These are phyloP conservation scores for Coriolopsis trogii DNA, from an alignment of 1,284 basidiomycete genomes.

Conservation along the genomic window DNA sequence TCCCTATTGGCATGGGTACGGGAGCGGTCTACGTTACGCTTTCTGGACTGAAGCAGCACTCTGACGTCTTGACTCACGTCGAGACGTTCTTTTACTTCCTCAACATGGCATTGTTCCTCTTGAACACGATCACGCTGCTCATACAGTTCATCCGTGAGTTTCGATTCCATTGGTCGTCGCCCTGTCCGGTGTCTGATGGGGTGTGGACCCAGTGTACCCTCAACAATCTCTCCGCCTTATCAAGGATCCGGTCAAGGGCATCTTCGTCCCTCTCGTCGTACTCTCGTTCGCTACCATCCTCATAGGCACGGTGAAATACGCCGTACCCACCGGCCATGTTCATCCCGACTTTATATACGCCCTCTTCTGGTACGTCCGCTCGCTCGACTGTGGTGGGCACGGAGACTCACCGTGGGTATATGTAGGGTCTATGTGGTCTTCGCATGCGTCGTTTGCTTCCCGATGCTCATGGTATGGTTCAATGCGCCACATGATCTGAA, in stretches of 20 bases:
- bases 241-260: constrained; percentile 47
- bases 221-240: constrained; percentile 45
- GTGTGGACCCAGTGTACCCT: constrained; percentile 41
- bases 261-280: constrained; percentile 51
- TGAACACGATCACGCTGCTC: constrained; percentile 45
- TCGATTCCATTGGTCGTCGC: not conserved
- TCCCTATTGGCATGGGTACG: constrained; percentile 54
- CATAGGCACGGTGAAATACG: constrained; percentile 52
- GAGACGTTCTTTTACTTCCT: constrained; percentile 51
- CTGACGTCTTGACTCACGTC: constrained; percentile 35
- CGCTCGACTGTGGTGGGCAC: too few species aligned
- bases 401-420: not conserved
- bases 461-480: constrained; percentile 56
- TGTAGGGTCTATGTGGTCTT: constrained; percentile 47
- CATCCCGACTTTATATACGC: constrained; percentile 40
- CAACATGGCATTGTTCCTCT: constrained; percentile 46
- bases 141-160: constrained; percentile 46
- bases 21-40: constrained; percentile 52
- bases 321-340: constrained; percentile 40
- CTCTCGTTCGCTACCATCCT: constrained; percentile 54
- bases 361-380: constrained; percentile 44
- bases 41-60: constrained; percentile 42
- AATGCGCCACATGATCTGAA: constrained; percentile 48
- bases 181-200: not conserved
- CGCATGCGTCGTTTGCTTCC: constrained; percentile 45